Percentiles rank a stretch among this genome's conserved stretches.
These are phyloP conservation scores for Wickerhamiella alocasiicola DNA, from an alignment of 805 yeast species.

Conservation along the genomic window DNA sequence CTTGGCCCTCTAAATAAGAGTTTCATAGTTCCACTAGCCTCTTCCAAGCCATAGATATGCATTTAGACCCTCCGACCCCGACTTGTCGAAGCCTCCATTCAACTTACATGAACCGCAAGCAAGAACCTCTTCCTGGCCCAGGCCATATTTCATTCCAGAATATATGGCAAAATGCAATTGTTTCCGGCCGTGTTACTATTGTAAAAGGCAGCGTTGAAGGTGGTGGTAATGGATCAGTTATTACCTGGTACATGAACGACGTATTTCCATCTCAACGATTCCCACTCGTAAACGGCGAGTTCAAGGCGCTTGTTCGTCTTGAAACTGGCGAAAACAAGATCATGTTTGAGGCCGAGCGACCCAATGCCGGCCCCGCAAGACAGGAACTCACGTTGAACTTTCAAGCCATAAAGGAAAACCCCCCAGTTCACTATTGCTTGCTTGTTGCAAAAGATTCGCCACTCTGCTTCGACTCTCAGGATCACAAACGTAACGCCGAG, in stretches of 20 bases:
- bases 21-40: too few species aligned
- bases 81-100: too few species aligned
- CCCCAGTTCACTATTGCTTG: constrained; percentile 71
- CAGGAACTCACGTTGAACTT: constrained; percentile 34
- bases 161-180: constrained; percentile 23
- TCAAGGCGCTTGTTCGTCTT: constrained; percentile 64
- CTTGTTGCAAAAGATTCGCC: constrained; percentile 68
- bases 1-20: too few species aligned
- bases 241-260: constrained; percentile 31
- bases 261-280: constrained; percentile 55
- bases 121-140: constrained; percentile 11
- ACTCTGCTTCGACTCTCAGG: constrained; percentile 57
- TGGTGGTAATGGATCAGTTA: constrained; percentile 31
- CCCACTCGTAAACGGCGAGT: constrained; percentile 57
- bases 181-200: constrained; percentile 25
- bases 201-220: constrained; percentile 28
- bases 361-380: neutral
- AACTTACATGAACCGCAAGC: constrained; percentile 11
- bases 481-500: constrained; percentile 31
- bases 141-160: constrained; percentile 23
- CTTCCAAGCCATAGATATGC: too few species aligned
- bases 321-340: constrained; percentile 56
- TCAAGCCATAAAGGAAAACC: constrained; percentile 46
- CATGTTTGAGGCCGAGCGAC: constrained; percentile 30
- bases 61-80: too few species aligned